A percentile compares a stretch with the other conserved stretches of the same genome.
These are phyloP conservation scores for Phaeotremella skinneri DNA, from an alignment of 768 basidiomycete genomes.

Conservation along the genomic window DNA sequence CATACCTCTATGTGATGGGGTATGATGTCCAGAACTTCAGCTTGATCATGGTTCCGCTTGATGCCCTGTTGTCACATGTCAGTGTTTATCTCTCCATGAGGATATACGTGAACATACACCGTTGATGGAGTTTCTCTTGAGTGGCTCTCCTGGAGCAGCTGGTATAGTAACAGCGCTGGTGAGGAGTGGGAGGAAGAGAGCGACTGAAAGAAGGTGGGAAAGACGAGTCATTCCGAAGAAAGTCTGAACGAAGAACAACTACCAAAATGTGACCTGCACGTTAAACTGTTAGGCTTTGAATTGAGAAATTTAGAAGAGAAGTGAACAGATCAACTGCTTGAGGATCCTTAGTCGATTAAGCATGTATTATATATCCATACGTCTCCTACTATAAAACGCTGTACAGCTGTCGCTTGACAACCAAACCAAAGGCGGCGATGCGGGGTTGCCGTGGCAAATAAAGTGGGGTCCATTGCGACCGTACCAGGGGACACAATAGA, in stretches of 20 bases:
- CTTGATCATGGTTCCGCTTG: background rate
- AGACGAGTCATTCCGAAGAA: background rate
- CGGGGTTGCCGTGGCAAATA: too few species aligned
- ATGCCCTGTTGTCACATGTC: background rate
- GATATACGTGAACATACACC: too few species aligned
- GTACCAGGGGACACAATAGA: too few species aligned
- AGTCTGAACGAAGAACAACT: background rate
- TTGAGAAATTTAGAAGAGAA: too few species aligned
- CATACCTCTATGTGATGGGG: background rate
- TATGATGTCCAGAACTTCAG: background rate
- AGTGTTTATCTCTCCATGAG: too few species aligned
- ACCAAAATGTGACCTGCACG: too few species aligned
- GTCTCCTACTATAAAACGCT: too few species aligned
- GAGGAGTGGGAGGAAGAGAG: background rate
- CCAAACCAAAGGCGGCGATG: too few species aligned
- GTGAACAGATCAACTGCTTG: background rate
- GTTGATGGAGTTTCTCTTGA: background rate
- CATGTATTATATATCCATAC: too few species aligned
- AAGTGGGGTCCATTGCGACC: too few species aligned
- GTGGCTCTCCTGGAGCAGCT: background rate
- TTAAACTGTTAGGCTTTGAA: too few species aligned
- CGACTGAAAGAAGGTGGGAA: background rate
- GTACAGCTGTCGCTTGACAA: too few species aligned
- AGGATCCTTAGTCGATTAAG: background rate
- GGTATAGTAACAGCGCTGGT: background rate